Evolutionary conservation across 768 basidiomycete species (phyloP), one percentile per base, ranked within the genome.

Genomic region (Boletus tomentosulus): DNA sequence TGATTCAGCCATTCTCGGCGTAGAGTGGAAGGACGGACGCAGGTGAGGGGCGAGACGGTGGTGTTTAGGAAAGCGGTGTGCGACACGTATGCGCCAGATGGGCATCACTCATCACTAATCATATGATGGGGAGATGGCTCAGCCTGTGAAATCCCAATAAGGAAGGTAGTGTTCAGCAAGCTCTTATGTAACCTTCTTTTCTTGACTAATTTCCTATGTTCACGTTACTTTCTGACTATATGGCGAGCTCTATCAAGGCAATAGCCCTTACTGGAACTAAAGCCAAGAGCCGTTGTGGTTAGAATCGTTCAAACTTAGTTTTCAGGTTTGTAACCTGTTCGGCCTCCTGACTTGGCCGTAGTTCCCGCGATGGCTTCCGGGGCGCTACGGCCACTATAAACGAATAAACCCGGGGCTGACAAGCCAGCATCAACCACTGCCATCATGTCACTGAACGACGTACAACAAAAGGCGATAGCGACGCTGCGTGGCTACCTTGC

Each of bases 1-100:
- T 50, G 66, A 50, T 6, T 62, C 62, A 11, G 22, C 34, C 66
- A 67, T 67, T 52, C 45, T 59, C 3, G 51, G 2, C 7, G 39
- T 16, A 19, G 50, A 49, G 43, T 35, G 30, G 48, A 51, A 45
- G 42, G 63, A 49, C 16, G 31, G 50, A 43, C 47, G 57, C 16
- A 47, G 44, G 30, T 1, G 45, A 22, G 13, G n/a, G 22, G 35
- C 19, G 12, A 25, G 11, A 16, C 19, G 50, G 38, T 48, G 15
- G 6, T 22, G 10, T 43, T 1, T 48, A 4, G 7, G 27, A 16
- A 31, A 19, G 37, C 16, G 13, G 39, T 15, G 44, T 44, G 38
- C 16, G 24, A 28, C n/a, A 9, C 28, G 27, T 44, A 46, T n/a
- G 41, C 13, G 53, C 13, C 39, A 44, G 30, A 39, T 7, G 28